These are phyloP conservation scores for Phlebopus sp. DNA, from an alignment of 1,284 basidiomycete species.

Conservation along the genomic window DNA sequence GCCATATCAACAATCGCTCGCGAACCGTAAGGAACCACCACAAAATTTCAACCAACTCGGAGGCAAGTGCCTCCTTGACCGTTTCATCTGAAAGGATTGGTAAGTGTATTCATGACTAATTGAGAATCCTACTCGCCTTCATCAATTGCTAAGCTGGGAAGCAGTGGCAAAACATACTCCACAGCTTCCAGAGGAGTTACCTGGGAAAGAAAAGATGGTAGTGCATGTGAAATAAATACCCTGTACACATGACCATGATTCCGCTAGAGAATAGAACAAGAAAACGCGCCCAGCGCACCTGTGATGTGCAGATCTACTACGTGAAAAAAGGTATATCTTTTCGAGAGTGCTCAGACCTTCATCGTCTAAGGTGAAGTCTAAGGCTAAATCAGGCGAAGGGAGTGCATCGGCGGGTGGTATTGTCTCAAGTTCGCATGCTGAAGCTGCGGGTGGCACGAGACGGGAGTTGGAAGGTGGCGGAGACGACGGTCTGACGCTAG, in stretches of 20 bases:
- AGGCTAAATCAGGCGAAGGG: conserved; percentile 35
- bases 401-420: conserved; percentile 30
- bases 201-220: conserved; percentile 71
- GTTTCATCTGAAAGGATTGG: conserved; percentile 62
- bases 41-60: conserved; percentile 78
- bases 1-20: conserved; percentile 24
- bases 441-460: conserved; percentile 11
- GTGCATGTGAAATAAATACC: conserved; percentile 80
- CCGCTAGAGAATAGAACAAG: conserved; percentile 1
- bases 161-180: conserved; percentile 90
- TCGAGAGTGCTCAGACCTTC: conserved; percentile 84
- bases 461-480: conserved; percentile 21
- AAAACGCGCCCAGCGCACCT: conserved; percentile 34
- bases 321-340: conserved; percentile 91
- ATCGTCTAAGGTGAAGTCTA: conserved; percentile 61
- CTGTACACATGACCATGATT: conserved; percentile 29
- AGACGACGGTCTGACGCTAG: conserved; percentile 17
- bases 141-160: conserved; percentile 86
- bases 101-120: conserved; percentile 9
- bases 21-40: conserved; percentile 88
- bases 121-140: conserved; percentile 53
- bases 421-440: conserved; percentile 28
- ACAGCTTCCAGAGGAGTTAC: conserved; percentile 87
- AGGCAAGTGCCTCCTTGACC: conserved; percentile 89
- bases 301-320: conserved; percentile 84